Evolutionary conservation across 768 basidiomycete species (phyloP).

Genomic region (Russula sp.): DNA sequence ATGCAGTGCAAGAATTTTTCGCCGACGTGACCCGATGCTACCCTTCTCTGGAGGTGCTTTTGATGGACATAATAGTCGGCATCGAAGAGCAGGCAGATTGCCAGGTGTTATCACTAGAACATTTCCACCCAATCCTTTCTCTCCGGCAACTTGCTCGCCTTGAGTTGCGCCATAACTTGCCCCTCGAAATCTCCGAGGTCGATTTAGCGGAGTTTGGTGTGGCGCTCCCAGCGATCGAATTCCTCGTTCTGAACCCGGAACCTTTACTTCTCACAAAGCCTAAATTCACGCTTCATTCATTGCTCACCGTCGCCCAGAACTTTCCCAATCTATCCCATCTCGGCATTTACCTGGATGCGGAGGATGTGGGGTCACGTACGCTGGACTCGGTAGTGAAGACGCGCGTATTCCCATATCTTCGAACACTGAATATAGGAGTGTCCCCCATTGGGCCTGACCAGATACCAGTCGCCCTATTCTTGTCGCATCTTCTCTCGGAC

Average conservation of each 20-base stretch:
- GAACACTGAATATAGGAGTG: conserved; percentile 16
- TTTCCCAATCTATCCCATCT: conserved; percentile 19
- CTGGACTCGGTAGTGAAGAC: not conserved
- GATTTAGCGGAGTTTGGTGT: conserved; percentile 18
- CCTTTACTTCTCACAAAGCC: conserved; percentile 19
- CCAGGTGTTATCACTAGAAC: conserved; percentile 10
- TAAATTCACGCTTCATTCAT: conserved; percentile 3
- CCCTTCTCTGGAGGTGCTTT: conserved; percentile 13
- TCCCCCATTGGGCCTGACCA: conserved; percentile 21
- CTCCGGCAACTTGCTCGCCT: conserved; percentile 18
- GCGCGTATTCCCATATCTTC: conserved; percentile 4
- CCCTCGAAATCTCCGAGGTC: conserved; percentile 20
- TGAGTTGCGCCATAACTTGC: conserved; percentile 23
- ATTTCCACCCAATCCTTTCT: conserved; percentile 19
- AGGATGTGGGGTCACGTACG: not conserved
- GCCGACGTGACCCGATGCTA: conserved; percentile 16
- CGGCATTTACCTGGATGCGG: conserved; percentile 21
- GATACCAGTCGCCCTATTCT: conserved; percentile 21
- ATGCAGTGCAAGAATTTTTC: conserved; percentile 13
- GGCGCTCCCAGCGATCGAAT: conserved; percentile 15
- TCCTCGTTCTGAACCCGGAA: conserved; percentile 21
- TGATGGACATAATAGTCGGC: conserved; percentile 17
- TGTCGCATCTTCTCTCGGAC: conserved; percentile 20
- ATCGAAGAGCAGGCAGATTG: conserved; percentile 4
- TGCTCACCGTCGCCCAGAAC: conserved; percentile 6